A percentile compares a stretch with the other conserved stretches of the same genome.
Conservation (phyloP, 257 asterid genomes). For the Rubia yunnanensis region DNA sequence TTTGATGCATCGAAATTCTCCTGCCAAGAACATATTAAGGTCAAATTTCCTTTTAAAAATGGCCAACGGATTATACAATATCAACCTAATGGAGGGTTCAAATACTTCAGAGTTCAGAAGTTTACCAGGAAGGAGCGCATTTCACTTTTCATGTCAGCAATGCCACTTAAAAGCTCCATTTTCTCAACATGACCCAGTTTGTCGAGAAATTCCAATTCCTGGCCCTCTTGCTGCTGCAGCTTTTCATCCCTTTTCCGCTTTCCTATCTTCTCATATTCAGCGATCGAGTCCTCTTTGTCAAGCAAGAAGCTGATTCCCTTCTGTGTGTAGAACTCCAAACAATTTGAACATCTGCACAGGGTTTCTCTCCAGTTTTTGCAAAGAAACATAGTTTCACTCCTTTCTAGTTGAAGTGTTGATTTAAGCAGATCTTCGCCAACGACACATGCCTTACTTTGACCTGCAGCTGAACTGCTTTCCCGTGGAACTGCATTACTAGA, state of each 20-base stretch:
- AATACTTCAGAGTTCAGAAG: conserved; percentile 7
- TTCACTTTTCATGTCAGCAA: conserved; percentile 85
- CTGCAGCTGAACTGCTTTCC: conserved; percentile 30
- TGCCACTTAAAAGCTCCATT: conserved; percentile 72
- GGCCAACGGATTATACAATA: not conserved
- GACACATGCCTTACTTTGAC: conserved; percentile 39
- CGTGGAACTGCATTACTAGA: conserved; percentile 2
- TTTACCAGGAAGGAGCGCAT: conserved; percentile 59
- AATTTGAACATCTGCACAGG: conserved; percentile 62
- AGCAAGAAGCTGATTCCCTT: conserved; percentile 58
- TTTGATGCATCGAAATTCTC: conserved; percentile 53
- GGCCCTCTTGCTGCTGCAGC: conserved; percentile 61
- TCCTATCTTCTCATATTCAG: conserved; percentile 79
- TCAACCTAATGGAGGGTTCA: not conserved
- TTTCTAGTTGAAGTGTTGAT: conserved; percentile 23
- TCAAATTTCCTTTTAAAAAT: not conserved
- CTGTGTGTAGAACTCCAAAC: conserved; percentile 48
- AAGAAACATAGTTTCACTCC: conserved; percentile 58
- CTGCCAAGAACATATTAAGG: conserved; percentile 22
- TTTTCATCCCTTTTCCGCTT: conserved; percentile 73
- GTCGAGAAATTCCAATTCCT: conserved; percentile 51
- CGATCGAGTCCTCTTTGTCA: conserved; percentile 83
- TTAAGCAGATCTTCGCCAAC: conserved; percentile 41
- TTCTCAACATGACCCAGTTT: conserved; percentile 74
- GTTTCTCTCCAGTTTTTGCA: conserved; percentile 67